phyloP scores from a whole-genome alignment of 306 rosid species.

The Corylus americana region DNA sequence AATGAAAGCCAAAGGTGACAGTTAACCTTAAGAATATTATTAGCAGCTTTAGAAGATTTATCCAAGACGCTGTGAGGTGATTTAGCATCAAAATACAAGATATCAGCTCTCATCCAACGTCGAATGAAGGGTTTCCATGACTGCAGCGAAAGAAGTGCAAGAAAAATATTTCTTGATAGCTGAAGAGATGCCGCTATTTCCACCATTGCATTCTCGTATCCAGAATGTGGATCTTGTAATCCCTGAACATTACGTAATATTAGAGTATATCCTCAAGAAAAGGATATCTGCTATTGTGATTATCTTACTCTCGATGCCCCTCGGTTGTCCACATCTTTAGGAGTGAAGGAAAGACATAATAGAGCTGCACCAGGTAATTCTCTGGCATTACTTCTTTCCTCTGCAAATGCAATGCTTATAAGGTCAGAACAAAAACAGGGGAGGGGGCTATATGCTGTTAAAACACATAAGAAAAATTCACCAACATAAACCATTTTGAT shows the following conservation, averaged over 20 bases:
- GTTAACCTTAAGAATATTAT: conserved; percentile 73
- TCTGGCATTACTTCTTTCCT: conserved; percentile 52
- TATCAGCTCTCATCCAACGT: conserved; percentile 82
- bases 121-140: conserved; percentile 86
- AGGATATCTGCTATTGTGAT: conserved; percentile 17
- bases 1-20: conserved; percentile 25
- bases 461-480: conserved; percentile 15
- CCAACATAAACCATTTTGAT: conserved; percentile 2
- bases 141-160: conserved; percentile 77
- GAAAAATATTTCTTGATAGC: conserved; percentile 79
- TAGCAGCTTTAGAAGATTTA: conserved; percentile 74
- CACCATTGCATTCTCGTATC: conserved; percentile 64
- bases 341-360: conserved; percentile 66
- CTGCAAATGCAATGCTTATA: conserved; percentile 44
- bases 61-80: conserved; percentile 52
- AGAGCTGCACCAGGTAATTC: conserved; percentile 89
- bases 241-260: conserved; percentile 46
- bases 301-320: conserved; percentile 59
- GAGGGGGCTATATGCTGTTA: conserved; percentile 2
- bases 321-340: conserved; percentile 56
- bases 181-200: conserved; percentile 84
- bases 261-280: conserved; percentile 27
- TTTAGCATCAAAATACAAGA: conserved; percentile 50
- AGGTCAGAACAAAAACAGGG: background rate
- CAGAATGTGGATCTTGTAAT: conserved; percentile 59